Conservation (phyloP, 2,329 filamentous ascomycete species). For the Paraconiothyrium brasiliense region DNA sequence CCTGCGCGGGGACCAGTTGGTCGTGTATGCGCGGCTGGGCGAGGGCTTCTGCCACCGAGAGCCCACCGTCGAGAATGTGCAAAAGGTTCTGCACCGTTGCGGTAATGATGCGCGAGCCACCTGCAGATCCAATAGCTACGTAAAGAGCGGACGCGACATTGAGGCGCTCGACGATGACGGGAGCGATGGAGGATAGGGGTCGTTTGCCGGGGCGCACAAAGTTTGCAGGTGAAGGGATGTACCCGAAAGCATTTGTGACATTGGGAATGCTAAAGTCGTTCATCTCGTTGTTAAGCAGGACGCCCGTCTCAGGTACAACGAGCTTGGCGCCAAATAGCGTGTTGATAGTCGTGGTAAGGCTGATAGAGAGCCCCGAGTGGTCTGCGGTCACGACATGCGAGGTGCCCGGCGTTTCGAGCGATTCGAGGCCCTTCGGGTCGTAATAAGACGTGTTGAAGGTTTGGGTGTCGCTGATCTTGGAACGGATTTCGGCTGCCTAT, state of each 20-base stretch:
- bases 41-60: conserved; percentile 70
- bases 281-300: conserved; percentile 72
- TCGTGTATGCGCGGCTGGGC: conserved; percentile 77
- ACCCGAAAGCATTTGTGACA: conserved; percentile 82
- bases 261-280: conserved; percentile 80
- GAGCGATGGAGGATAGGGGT: conserved; percentile 82
- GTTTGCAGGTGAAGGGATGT: conserved; percentile 80
- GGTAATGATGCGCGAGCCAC: conserved; percentile 85
- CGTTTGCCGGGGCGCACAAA: conserved; percentile 83
- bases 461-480: conserved; percentile 73
- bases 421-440: conserved; percentile 72
- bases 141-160: conserved; percentile 65
- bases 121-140: conserved; percentile 77
- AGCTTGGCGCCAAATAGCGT: conserved; percentile 82
- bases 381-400: conserved; percentile 79
- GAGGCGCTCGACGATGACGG: conserved; percentile 74
- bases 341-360: conserved; percentile 88
- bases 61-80: conserved; percentile 73
- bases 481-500: conserved; percentile 65
- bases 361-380: conserved; percentile 75
- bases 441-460: conserved; percentile 81
- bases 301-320: conserved; percentile 81
- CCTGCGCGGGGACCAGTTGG: conserved; percentile 77
- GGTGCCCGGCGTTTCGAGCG: conserved; percentile 76
- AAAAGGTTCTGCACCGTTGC: conserved; percentile 78